phyloP scores from a whole-genome alignment of 2,329 filamentous ascomycete species.

The Nemania abortiva region DNA sequence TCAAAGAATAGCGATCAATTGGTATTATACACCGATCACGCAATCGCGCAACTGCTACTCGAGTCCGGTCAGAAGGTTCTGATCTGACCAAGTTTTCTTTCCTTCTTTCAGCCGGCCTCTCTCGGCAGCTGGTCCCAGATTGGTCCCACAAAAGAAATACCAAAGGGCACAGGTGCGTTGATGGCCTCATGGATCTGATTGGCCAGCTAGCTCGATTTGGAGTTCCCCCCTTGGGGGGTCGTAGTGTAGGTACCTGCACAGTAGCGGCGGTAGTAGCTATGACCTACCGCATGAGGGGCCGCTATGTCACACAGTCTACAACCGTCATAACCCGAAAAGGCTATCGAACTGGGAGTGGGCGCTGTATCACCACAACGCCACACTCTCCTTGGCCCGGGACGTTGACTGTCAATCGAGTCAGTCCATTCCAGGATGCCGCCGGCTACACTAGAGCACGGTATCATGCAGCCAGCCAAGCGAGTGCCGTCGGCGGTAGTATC shows the following conservation, averaged over 20 bases:
- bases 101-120: constrained; percentile 11
- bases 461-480: constrained; percentile 23
- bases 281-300: constrained; percentile 33
- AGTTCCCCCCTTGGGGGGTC: constrained; percentile 31
- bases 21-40: background rate
- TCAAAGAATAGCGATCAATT: background rate
- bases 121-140: constrained; percentile 19
- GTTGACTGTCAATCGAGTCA: background rate
- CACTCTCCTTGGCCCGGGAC: constrained; percentile 14
- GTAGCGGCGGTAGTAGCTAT: constrained; percentile 1
- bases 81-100: constrained; percentile 8
- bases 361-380: constrained; percentile 4
- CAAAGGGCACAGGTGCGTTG: too few relatives aligned
- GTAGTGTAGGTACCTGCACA: background rate
- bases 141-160: constrained; percentile 9
- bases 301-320: constrained; percentile 10
- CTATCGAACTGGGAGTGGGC: background rate
- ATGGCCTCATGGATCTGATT: constrained; percentile 31
- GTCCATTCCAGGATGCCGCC: constrained; percentile 14
- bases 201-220: constrained; percentile 32
- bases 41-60: background rate
- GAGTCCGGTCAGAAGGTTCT: constrained; percentile 17
- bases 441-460: background rate
- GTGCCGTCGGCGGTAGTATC: background rate
- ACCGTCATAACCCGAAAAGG: constrained; percentile 20